Conservation (phyloP, 2,329 filamentous ascomycete species). For the Epichloe gansuensis region DNA sequence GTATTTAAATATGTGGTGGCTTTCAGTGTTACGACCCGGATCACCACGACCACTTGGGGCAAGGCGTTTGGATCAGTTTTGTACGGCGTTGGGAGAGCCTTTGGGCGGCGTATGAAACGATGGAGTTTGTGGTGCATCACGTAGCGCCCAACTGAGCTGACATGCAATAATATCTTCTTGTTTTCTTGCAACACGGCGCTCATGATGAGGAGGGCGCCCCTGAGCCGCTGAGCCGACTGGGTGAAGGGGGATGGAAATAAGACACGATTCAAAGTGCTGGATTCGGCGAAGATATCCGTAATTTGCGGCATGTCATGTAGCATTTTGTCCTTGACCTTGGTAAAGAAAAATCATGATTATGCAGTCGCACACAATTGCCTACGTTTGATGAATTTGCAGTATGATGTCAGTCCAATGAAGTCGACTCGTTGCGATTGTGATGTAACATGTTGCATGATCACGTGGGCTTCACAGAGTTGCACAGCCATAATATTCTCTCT, state of each 20-base stretch:
- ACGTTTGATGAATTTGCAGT: not conserved
- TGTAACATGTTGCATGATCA: not conserved
- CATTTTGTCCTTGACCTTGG: not conserved
- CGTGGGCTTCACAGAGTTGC: not conserved
- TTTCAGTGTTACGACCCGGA: not conserved
- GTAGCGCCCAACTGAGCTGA: not conserved
- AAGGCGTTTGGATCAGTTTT: constrained; percentile 7
- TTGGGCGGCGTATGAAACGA: not conserved
- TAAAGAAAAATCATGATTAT: not conserved
- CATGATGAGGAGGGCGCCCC: not conserved
- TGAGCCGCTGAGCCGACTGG: not conserved
- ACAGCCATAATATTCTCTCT: not conserved
- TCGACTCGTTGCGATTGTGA: not conserved
- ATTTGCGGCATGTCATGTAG: not conserved
- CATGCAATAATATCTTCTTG: not conserved
- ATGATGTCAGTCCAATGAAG: no score
- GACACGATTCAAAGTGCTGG: not conserved
- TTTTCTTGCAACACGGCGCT: not conserved
- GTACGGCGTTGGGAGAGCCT: constrained; percentile 1
- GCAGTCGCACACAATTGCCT: not conserved
- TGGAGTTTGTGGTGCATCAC: not conserved
- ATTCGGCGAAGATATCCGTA: not conserved
- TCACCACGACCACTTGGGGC: constrained; percentile 1
- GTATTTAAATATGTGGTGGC: not conserved
- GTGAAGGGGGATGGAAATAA: not conserved